A percentile compares a stretch with the other conserved stretches of the same genome.
phyloP scores from a whole-genome alignment of 495 filamentous ascomycete species.

The Pyrenula massariospora region DNA sequence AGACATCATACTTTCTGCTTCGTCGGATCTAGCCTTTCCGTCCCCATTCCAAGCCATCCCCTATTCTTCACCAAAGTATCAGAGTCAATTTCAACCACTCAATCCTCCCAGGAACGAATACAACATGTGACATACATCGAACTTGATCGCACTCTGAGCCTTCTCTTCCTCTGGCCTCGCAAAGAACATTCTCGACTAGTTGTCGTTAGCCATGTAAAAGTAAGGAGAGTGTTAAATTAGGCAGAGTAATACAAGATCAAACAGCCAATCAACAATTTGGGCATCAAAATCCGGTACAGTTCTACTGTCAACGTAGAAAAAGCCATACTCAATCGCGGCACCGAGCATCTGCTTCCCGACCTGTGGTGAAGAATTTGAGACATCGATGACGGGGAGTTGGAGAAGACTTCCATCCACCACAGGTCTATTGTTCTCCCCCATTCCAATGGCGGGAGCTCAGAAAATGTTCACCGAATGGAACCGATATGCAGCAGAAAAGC shows the following conservation, averaged over 20 bases:
- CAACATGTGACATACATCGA: conserved; percentile 40
- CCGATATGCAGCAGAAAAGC: conserved; percentile 5
- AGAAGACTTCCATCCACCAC: conserved; percentile 3
- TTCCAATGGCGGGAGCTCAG: background rate
- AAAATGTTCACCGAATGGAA: conserved; percentile 10
- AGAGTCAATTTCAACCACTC: too few species aligned
- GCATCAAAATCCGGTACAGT: conserved; percentile 53
- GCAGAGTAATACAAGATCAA: conserved; percentile 52
- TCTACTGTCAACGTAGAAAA: conserved; percentile 73
- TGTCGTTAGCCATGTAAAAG: conserved; percentile 2
- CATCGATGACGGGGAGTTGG: conserved; percentile 69
- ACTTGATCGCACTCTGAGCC: conserved; percentile 55
- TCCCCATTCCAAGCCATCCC: conserved; percentile 83
- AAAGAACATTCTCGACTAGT: conserved; percentile 71
- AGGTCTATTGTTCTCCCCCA: background rate
- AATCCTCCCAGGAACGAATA: too few species aligned
- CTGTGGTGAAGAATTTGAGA: conserved; percentile 43
- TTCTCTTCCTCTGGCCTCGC: conserved; percentile 60
- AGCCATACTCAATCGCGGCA: conserved; percentile 71
- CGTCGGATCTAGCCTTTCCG: conserved; percentile 76
- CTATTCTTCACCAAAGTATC: conserved; percentile 41
- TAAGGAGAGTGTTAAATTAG: background rate
- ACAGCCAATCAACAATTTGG: conserved; percentile 57
- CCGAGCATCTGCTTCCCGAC: conserved; percentile 64
- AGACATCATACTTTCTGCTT: conserved; percentile 54